A percentile compares a stretch with the other conserved stretches of the same genome.
Conservation (phyloP, 768 basidiomycete genomes). For the Coprinopsis strossmayeri region DNA sequence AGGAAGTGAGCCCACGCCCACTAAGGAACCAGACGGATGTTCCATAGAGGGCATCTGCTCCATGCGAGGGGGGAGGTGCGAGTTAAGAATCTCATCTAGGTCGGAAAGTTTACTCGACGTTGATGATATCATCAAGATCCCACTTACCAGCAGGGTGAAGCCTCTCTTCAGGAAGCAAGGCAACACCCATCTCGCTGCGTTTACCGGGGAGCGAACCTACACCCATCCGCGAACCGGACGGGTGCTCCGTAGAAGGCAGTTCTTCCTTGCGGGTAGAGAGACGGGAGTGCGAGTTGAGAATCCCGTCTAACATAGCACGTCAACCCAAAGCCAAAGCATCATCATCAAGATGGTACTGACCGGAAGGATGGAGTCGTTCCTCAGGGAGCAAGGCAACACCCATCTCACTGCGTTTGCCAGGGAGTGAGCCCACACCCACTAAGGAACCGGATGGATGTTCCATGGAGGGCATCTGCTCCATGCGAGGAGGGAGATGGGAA, state of each 20-base stretch:
- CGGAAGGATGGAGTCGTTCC: not conserved
- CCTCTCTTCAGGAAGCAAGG: constrained; percentile 39
- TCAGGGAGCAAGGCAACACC: constrained; percentile 37
- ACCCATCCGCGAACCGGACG: constrained; percentile 12
- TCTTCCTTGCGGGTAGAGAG: constrained; percentile 1
- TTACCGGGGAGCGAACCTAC: constrained; percentile 21
- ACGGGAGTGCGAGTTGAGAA: not conserved
- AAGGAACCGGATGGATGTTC: constrained; percentile 20
- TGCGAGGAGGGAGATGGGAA: constrained; percentile 15
- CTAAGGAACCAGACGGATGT: constrained; percentile 20
- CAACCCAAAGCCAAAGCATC: no score
- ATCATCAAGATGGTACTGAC: not conserved
- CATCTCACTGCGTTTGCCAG: constrained; percentile 34
- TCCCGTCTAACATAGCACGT: not conserved
- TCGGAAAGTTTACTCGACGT: not conserved
- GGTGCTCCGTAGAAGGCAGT: constrained; percentile 14
- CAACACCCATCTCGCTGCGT: constrained; percentile 33
- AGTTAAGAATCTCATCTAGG: constrained; percentile 5
- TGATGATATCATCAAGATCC: constrained; percentile 11
- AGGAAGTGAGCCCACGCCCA: constrained; percentile 44
- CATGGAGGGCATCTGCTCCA: constrained; percentile 13
- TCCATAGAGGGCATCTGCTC: constrained; percentile 7
- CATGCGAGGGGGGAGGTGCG: constrained; percentile 10
- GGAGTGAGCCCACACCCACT: constrained; percentile 42
- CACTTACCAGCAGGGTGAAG: constrained; percentile 17